Evolutionary conservation across 2,329 filamentous ascomycete species (phyloP), one percentile per base, ranked within the genome.

Genomic region (Pseudogymnoascus sp.): DNA sequence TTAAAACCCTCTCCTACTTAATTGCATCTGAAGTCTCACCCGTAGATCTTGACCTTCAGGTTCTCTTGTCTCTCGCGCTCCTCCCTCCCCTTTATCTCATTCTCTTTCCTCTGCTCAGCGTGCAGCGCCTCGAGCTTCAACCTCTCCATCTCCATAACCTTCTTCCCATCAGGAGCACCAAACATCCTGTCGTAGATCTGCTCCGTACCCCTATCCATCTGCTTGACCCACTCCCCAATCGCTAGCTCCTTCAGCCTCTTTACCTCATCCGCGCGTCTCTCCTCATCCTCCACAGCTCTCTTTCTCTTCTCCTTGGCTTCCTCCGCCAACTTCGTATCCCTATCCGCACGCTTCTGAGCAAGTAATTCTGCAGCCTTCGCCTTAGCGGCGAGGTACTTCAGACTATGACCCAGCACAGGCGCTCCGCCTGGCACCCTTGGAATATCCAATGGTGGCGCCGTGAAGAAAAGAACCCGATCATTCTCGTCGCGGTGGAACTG

Each of bases 391-490:
- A 81, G 71, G 63, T 81, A 81, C 62, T 75, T 75, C 6, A 80
- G 71, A 6, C 78, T 79, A 65, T 82, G 80, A 2, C 74, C 72
- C 2, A 81, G 69, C 37, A 70, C 72, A 28, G 64, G 65, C 1
- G 41, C 62, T 7, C 67, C 62, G 18, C 68, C 64, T 8, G 67
- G 64, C 32, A 71, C 34, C 25, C 64, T 66, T 34, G 69, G 66
- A 60, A 64, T 60, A 65, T 85, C 80, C 43, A 87, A 71, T 1
- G 87, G 87, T 3, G 86, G 86, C 0, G 80, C 76, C 1, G 84
- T 84, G 75, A 88, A 90, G 75, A 88, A 89, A 6, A 90, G 75
- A 0, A 89, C 77, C 28, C 80, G 81, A 8, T 86, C 86, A 59
- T 81, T 75, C 12, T 84, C 83, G 65, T 90, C 86, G 58, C 79